Evolutionary conservation across 495 filamentous ascomycete species (phyloP).

Genomic region (Neurospora cerealis): DNA sequence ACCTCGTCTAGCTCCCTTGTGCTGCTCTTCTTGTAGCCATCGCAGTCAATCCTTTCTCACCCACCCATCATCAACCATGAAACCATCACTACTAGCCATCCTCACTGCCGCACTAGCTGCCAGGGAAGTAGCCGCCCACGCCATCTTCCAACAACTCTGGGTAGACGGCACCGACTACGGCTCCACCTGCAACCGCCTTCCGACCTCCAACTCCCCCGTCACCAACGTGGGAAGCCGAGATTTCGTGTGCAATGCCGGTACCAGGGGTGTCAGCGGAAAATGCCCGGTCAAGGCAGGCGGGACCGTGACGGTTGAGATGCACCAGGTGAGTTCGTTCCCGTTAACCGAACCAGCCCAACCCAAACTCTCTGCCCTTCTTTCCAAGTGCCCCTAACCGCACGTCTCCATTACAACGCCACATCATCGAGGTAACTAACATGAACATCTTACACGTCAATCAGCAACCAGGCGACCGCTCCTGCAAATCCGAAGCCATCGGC

Average conservation of each 20-base stretch:
- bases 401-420: background rate
- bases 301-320: conserved; percentile 42
- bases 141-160: conserved; percentile 44
- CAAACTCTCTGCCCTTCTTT: background rate
- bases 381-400: background rate
- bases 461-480: conserved; percentile 35
- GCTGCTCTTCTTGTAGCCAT: background rate
- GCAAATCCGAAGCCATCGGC: conserved; percentile 37
- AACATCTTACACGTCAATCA: conserved; percentile 5
- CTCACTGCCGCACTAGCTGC: conserved; percentile 20
- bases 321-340: conserved; percentile 20
- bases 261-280: conserved; percentile 26
- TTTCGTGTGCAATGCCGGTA: conserved; percentile 32
- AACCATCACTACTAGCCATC: conserved; percentile 22
- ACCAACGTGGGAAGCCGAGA: conserved; percentile 31
- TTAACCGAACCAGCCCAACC: background rate
- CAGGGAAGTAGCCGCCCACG: conserved; percentile 31
- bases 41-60: background rate
- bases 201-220: conserved; percentile 35
- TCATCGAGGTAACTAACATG: background rate
- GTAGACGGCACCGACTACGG: conserved; percentile 40
- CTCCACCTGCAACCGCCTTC: conserved; percentile 29
- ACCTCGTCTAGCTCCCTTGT: too few species aligned
- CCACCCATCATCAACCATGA: conserved; percentile 20
- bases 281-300: conserved; percentile 37